Conservation (phyloP, 2,329 filamentous ascomycete genomes). For the Magnaporthiopsis rhizophila region DNA sequence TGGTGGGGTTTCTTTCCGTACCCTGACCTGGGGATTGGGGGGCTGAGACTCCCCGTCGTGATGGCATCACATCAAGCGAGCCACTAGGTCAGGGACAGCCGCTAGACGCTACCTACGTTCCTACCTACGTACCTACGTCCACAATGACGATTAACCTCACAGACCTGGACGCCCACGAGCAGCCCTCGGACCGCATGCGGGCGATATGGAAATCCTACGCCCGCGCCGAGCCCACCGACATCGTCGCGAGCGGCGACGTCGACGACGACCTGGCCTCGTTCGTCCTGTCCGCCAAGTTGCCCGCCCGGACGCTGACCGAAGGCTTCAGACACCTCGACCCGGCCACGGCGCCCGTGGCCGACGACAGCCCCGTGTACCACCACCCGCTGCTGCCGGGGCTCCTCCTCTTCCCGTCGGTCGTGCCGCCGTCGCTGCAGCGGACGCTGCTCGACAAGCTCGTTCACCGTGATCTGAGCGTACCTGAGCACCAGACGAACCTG, state of each 20-base stretch:
- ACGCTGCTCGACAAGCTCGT: slow-evolving; percentile 65
- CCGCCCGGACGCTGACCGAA: slow-evolving; percentile 30
- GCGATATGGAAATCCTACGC: slow-evolving; percentile 69
- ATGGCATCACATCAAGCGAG: too few species aligned
- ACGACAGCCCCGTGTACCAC: slow-evolving; percentile 48
- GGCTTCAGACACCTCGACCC: slow-evolving; percentile 34
- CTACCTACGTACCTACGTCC: not conserved
- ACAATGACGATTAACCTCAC: slow-evolving; percentile 34
- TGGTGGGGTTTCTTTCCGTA: not conserved
- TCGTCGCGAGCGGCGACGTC: slow-evolving; percentile 48
- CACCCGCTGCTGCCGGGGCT: slow-evolving; percentile 67
- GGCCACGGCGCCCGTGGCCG: slow-evolving; percentile 21
- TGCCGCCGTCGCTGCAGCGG: slow-evolving; percentile 62
- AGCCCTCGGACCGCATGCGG: slow-evolving; percentile 63
- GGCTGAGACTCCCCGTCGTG: too few species aligned
- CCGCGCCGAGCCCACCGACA: slow-evolving; percentile 43
- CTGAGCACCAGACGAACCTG: slow-evolving; percentile 76
- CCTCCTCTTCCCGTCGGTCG: slow-evolving; percentile 64
- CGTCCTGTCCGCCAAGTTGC: slow-evolving; percentile 33
- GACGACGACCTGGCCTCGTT: slow-evolving; percentile 49
- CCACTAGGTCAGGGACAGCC: too few species aligned
- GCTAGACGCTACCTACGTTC: not conserved
- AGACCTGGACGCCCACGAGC: slow-evolving; percentile 66
- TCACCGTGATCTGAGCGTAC: slow-evolving; percentile 56
- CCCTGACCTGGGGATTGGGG: too few species aligned